Percentiles rank a stretch among this genome's conserved stretches.
These are phyloP conservation scores for Kodamaea fukazawae DNA, from an alignment of 805 yeast genomes.

Conservation along the genomic window DNA sequence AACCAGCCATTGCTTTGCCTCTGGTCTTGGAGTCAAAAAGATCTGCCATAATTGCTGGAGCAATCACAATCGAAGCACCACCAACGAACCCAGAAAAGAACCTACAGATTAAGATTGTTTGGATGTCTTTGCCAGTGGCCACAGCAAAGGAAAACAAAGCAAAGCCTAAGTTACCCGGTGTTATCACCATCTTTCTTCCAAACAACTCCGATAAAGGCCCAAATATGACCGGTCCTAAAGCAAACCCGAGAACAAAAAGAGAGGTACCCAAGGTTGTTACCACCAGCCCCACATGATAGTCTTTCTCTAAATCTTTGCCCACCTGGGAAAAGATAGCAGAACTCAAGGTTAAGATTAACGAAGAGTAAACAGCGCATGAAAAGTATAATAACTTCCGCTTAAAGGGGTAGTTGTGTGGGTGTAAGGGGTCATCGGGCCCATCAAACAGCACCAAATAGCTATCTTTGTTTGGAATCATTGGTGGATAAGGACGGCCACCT, in stretches of 20 bases:
- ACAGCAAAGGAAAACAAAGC: slow-evolving; percentile 52
- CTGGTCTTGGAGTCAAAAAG: slow-evolving; percentile 16
- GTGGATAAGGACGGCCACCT: slow-evolving; percentile 60
- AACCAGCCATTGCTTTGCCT: slow-evolving; percentile 24
- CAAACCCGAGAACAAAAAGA: slow-evolving; percentile 84
- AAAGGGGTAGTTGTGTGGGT: slow-evolving; percentile 66
- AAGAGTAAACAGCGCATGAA: slow-evolving; percentile 28
- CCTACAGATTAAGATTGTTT: slow-evolving; percentile 22
- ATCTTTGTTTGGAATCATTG: slow-evolving; percentile 51
- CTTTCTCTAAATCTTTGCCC: slow-evolving; percentile 42
- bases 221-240: slow-evolving; percentile 75
- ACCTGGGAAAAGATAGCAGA: slow-evolving; percentile 60
- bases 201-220: slow-evolving; percentile 71
- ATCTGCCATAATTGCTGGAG: slow-evolving; percentile 24
- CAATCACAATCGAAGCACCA: slow-evolving; percentile 24
- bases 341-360: slow-evolving; percentile 19
- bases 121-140: slow-evolving; percentile 23
- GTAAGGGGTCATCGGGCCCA: slow-evolving; percentile 75
- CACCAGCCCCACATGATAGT: slow-evolving; percentile 59
- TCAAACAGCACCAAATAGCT: slow-evolving; percentile 67
- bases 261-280: slow-evolving; percentile 75
- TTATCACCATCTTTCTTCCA: slow-evolving; percentile 66
- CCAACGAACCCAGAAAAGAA: slow-evolving; percentile 24
- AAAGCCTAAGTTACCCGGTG: slow-evolving; percentile 56
- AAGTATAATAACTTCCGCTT: slow-evolving; percentile 23